Base-by-base conservation (phyloP, 73 alveolate genomes). In the Paramecium tetraurelia region DNA sequence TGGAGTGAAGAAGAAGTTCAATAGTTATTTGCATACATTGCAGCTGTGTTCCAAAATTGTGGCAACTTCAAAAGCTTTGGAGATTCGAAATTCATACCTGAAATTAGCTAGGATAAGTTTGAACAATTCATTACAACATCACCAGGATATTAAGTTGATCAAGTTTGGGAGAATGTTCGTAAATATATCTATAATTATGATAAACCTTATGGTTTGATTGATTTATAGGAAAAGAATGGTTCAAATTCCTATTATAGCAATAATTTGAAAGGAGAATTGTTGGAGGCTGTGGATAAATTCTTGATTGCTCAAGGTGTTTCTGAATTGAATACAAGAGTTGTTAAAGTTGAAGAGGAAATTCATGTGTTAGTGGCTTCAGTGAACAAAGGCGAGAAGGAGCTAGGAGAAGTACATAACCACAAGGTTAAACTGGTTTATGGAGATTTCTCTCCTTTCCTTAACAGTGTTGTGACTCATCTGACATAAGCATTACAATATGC, bases 11-110 rank as follows among this genome's bases (percentile, higher is more conserved):
- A 87, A 21, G 95, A 89, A 33, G 95, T 93, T 85, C 57, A 93
- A 36, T 53, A 59, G 85, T 94, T 97, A 85, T 86, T 95, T 14
- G 97, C 92, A 40, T 97, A 95, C 89, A 96, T 95, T 2, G 98
- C 97, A 1, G 96, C 97, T 22, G 95, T 97, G 92, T 97, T 93
- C 86, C 95, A 95, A 41, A 96, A 97, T 92, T 86, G 95, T 86
- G 99, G 99, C 38, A 97, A 97, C 93, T 97, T 92, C 86, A 89
- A 87, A 86, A 92, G 85, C n/a, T 92, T 92, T 83, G 99, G 99
- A 12, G 96, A 96, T 58, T 86, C 89, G 29, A 97, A 97, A 92
- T 93, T 97, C 93, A 83, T 97, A 27, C 99, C 99, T 4, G 95
- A 95, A 50, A 77, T 97, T 38, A 31, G 96, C 8, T 20, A 94